Evolutionary conservation across 2,329 filamentous ascomycete species (phyloP), one percentile per base, ranked within the genome.

Genomic region (Monascus ruber): DNA sequence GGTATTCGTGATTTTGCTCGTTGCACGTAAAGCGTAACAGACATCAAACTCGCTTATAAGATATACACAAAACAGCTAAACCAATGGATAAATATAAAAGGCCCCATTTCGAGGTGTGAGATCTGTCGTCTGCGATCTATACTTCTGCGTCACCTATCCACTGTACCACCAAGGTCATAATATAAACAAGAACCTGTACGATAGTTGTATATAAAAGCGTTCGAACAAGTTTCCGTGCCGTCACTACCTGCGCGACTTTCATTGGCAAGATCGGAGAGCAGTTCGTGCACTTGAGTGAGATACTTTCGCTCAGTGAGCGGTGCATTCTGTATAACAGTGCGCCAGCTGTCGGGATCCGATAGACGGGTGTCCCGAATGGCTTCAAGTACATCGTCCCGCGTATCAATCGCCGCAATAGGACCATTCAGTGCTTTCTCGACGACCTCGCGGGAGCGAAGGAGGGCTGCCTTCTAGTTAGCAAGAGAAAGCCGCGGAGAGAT

Each of bases 181-280:
- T 89, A 85, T 37, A 94, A 73, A 58, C 85, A 88, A 42, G 74
- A 81, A 0, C 83, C 84, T 6, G 85, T 93, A 43, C 87, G 72
- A 52, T 93, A 94, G 53, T 94, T 94, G 64, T 94, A 94, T 38
- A 95, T 75, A 63, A 94, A 94, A 7, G 85, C 83, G 57, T 88
- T 84, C 35, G 76, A 73, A 24, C 74, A 72, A 28, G 54, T 53
- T 37, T 68, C 66, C 67, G 72, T 64, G 69, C 79, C 69, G 42
- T 62, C 59, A 24, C 40, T 43, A 29, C 46, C 46, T 25, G 49
- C 42, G 29, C 44, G 55, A 26, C 48, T 53, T 58, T 73, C 64
- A 48, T 69, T 62, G 57, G 76, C 76, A 68, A 91, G 63, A 52
- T 73, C 63, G 55, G 66, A 57, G 38, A 95, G 69, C 59, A 89